Evolutionary conservation across 495 filamentous ascomycete genomes (phyloP).

Genomic region (Hyaloscypha bicolor): DNA sequence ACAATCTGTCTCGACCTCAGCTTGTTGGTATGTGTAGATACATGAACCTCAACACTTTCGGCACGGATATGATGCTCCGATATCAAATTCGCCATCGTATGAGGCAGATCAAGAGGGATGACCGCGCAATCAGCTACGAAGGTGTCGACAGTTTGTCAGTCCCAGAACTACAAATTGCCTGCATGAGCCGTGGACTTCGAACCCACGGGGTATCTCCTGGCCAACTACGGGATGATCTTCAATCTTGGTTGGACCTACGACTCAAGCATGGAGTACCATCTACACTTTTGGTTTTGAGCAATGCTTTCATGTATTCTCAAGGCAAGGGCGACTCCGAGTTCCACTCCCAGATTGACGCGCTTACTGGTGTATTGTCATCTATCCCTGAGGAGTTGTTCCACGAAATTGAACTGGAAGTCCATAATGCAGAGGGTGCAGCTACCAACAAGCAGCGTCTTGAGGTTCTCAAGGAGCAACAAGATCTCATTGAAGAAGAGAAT

Average conservation of each 20-base stretch:
- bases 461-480: constrained; percentile 97
- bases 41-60: constrained; percentile 96
- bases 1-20: constrained; percentile 95
- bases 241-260: constrained; percentile 93
- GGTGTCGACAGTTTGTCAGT: constrained; percentile 93
- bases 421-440: constrained; percentile 94
- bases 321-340: constrained; percentile 82
- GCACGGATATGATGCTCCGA: constrained; percentile 94
- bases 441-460: constrained; percentile 99
- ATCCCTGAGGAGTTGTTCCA: constrained; percentile 99
- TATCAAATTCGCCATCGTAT: constrained; percentile 97
- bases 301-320: constrained; percentile 92
- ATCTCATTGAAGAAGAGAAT: constrained; percentile 96
- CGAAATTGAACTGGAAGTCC: constrained; percentile 98
- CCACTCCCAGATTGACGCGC: constrained; percentile 87
- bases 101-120: constrained; percentile 98
- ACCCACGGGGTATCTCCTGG: constrained; percentile 89
- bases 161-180: constrained; percentile 88
- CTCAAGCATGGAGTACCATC: constrained; percentile 92
- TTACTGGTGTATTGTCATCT: constrained; percentile 86
- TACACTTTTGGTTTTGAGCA: constrained; percentile 92
- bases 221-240: constrained; percentile 85
- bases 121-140: constrained; percentile 92
- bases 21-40: constrained; percentile 97
- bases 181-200: constrained; percentile 86